phyloP scores from a whole-genome alignment of 805 yeast species.

The Lachancea kluyveri region DNA sequence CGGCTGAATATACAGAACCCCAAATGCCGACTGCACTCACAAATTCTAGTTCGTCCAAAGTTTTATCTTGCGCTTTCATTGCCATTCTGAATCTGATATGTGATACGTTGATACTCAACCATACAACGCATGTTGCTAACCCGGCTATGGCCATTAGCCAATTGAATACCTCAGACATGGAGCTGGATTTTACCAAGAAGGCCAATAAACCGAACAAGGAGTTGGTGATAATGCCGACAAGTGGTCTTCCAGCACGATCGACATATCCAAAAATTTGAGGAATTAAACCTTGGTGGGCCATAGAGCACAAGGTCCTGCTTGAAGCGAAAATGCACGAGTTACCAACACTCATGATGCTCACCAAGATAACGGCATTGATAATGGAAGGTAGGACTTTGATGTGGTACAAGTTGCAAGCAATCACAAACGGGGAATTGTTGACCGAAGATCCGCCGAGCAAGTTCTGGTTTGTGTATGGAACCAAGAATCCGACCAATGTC shows the following conservation, averaged over 20 bases:
- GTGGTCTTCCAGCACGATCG: slow-evolving; percentile 47
- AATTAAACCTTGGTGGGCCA: slow-evolving; percentile 46
- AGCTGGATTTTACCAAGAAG: slow-evolving; percentile 45
- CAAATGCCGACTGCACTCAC: slow-evolving; percentile 39
- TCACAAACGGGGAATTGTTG: slow-evolving; percentile 56
- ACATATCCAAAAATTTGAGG: slow-evolving; percentile 42
- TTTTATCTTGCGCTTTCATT: slow-evolving; percentile 34
- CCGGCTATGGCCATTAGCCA: slow-evolving; percentile 57
- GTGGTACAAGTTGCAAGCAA: slow-evolving; percentile 52
- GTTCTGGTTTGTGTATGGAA: slow-evolving; percentile 42
- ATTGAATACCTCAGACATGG: slow-evolving; percentile 43
- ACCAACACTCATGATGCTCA: slow-evolving; percentile 50
- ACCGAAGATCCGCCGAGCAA: slow-evolving; percentile 47
- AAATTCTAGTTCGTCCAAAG: slow-evolving; percentile 14
- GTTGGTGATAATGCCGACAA: slow-evolving; percentile 39
- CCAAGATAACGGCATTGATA: slow-evolving; percentile 50
- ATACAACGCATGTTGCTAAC: slow-evolving; percentile 49
- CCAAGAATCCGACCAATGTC: slow-evolving; percentile 53
- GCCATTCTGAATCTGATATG: slow-evolving; percentile 56
- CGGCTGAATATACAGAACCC: slow-evolving; percentile 51
- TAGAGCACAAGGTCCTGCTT: slow-evolving; percentile 45
- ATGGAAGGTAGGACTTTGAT: slow-evolving; percentile 50
- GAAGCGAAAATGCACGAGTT: slow-evolving; percentile 49
- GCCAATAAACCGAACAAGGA: slow-evolving; percentile 46
- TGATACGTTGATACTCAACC: slow-evolving; percentile 49